These are phyloP conservation scores for Dovyalis caffra DNA, from an alignment of 345 rosid species.

Conservation along the genomic window DNA sequence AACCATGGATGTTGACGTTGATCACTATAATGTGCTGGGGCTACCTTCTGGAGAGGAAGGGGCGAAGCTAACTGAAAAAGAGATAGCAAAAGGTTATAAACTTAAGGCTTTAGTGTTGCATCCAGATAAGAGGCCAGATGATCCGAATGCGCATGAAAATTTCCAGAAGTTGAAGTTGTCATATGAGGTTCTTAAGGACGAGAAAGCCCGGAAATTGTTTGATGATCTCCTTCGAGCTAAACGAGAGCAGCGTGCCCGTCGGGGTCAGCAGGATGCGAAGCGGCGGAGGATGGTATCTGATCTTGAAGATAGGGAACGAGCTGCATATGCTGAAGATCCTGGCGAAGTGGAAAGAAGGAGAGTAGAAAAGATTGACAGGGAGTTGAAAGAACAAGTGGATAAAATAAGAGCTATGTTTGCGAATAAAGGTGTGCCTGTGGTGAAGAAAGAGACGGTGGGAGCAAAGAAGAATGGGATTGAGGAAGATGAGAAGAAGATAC, in stretches of 20 bases:
- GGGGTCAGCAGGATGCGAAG: constrained; percentile 57
- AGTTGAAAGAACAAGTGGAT: constrained; percentile 68
- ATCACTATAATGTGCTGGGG: constrained; percentile 81
- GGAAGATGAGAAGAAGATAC: constrained; percentile 58
- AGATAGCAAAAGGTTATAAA: constrained; percentile 76
- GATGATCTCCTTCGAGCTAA: constrained; percentile 79
- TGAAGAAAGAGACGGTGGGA: constrained; percentile 31
- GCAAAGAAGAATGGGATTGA: constrained; percentile 27
- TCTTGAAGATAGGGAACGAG: constrained; percentile 78
- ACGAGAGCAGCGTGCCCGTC: constrained; percentile 56
- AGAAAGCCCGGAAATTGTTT: constrained; percentile 74
- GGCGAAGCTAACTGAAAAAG: constrained; percentile 60
- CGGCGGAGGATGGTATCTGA: constrained; percentile 77
- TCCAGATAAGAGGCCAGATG: constrained; percentile 84
- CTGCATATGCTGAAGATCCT: constrained; percentile 59
- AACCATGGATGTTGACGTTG: constrained; percentile 40
- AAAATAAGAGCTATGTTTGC: constrained; percentile 66
- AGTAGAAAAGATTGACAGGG: constrained; percentile 67
- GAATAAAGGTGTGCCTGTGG: constrained; percentile 33
- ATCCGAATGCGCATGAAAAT: constrained; percentile 72
- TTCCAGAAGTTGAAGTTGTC: constrained; percentile 77
- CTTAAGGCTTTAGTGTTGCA: constrained; percentile 75
- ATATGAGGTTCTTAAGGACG: constrained; percentile 72
- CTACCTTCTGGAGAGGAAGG: constrained; percentile 88
- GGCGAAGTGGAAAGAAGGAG: constrained; percentile 43